Evolutionary conservation across 2,329 filamentous ascomycete genomes (phyloP), one percentile per base, ranked within the genome.

Genomic region (Phialemonium atrogriseum): DNA sequence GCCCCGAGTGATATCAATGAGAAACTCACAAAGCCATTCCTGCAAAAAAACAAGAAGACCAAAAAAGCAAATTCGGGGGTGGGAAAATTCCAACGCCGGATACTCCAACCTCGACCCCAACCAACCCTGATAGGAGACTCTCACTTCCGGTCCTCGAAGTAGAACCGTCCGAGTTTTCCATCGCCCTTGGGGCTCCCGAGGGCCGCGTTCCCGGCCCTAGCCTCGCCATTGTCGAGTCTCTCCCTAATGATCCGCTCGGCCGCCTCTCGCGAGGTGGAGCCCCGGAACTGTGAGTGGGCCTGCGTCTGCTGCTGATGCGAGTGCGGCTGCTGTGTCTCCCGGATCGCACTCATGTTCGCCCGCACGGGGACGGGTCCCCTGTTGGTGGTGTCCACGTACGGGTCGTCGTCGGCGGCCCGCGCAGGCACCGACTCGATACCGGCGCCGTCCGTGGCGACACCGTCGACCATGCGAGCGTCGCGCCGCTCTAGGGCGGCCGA

Each of bases 401-500:
- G 52, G 31, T 68, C 66, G 38, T 76, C 69, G 24, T 67, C 63
- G 4, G 26, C 34, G 2, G 46, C 30, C 13, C 4, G 20, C 58
- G 7, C 17, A 6, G 7, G 46, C 31, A 3, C 47, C 48, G 23
- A 50, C 46, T 5, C 54, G 16, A 48, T 48, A 21, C 52, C 52
- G 4, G 64, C 52, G 21, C 72, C 66, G 45, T 80, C 79, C 3
- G 60, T 54, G 1, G 76, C 72, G 24, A 83, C 67, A 2, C 78
- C 79, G 48, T 84, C 77, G 34, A 82, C 60, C 66, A 80, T 77
- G 31, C 72, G 68, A 12, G 77, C 76, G 46, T 82, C 76, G 3
- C 67, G 56, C 27, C 68, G 58, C 49, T 77, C 71, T 33, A 66
- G 61, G 6, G 66, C 51, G 3, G 65, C 56, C 16, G 66, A 54